These are phyloP conservation scores for Asterochloris sp. DNA, from an alignment of 139 green algal species.

Conservation along the genomic window DNA sequence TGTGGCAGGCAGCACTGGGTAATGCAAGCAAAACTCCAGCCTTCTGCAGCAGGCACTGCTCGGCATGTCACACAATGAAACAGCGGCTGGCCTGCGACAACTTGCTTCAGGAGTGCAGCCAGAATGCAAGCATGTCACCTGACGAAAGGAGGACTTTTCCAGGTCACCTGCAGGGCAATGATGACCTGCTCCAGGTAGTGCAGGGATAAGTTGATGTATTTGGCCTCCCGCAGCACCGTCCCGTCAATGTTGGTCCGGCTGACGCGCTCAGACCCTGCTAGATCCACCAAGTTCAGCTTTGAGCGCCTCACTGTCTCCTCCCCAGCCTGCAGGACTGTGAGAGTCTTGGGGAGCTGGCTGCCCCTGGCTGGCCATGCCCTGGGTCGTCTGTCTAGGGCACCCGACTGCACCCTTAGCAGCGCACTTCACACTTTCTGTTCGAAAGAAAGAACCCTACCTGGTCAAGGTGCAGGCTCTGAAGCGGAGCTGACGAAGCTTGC, in stretches of 20 bases:
- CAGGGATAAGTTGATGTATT: constrained; percentile 81
- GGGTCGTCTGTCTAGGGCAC: too few relatives aligned
- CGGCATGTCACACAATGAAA: neutral
- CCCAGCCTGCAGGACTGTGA: constrained; percentile 22
- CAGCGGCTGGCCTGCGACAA: too few relatives aligned
- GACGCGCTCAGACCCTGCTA: constrained; percentile 78
- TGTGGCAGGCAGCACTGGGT: too few relatives aligned
- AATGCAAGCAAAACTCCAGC: too few relatives aligned
- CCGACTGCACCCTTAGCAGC: too few relatives aligned
- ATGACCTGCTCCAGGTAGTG: constrained; percentile 90
- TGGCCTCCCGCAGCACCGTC: constrained; percentile 70
- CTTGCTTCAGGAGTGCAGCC: too few relatives aligned
- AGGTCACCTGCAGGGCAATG: constrained; percentile 58
- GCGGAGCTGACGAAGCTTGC: too few relatives aligned
- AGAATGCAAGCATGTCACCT: neutral
- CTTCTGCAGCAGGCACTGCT: constrained; percentile 41
- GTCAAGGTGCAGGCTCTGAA: too few relatives aligned
- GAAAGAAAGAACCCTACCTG: too few relatives aligned
- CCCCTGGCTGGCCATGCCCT: too few relatives aligned
- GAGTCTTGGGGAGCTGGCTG: too few relatives aligned
- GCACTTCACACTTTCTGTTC: too few relatives aligned
- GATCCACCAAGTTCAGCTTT: constrained; percentile 90
- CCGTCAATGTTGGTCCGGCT: constrained; percentile 67
- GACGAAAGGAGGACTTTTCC: neutral
- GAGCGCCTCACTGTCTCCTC: constrained; percentile 61